Base-by-base conservation (phyloP, 176 grass and related monocot genomes). In the Urochloa ruziziensis region DNA sequence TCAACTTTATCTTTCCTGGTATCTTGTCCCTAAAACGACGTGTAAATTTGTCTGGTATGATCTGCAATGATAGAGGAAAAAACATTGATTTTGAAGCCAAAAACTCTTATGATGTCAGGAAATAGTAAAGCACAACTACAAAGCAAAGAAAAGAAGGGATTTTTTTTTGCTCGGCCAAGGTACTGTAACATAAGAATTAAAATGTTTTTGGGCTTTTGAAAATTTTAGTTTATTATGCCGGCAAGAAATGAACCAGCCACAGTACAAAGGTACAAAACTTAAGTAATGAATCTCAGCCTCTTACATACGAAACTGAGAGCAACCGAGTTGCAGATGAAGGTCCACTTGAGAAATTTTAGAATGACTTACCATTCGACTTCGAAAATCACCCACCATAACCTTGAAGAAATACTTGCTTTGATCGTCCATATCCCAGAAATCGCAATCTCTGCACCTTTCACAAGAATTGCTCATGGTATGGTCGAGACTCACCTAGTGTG, bases 41-140 rank as follows among this genome's bases (percentile, higher is more conserved):
- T 25, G 36, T 61, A 74, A 94, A 90, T 52, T 76, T 74, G 9
- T 90, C 47, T 56, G 88, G 91, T 77, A 93, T 69, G n/a, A 7
- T 58, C 88, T 86, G 66, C 12, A 35, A 67, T n/a, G 8, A 52
- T 10, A 79, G 6, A 12, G 18, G 30, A 29, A 7, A 23, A 34
- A 44, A 1, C 5, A 27, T 70, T 25, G 12, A 44, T 44, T 44
- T 40, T 24, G 19, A n/a, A 68, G 23, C 4, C 21, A 67, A 39
- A 71, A 62, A 62, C 28, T 62, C 33, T 4, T 36, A 67, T 67
- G 34, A 21, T 37, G 30, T 37, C 63, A 37, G 33, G 33, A 66
- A 66, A 36, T 4, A 0, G 16, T 23, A 23, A 37, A 37, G 7
- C 37, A 18, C 17, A 32, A 52, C 2, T 29, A 33, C 7, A 18